A percentile compares a stretch with the other conserved stretches of the same genome.
phyloP scores from a whole-genome alignment of 768 basidiomycete species.

The Antrodiella citrinella region DNA sequence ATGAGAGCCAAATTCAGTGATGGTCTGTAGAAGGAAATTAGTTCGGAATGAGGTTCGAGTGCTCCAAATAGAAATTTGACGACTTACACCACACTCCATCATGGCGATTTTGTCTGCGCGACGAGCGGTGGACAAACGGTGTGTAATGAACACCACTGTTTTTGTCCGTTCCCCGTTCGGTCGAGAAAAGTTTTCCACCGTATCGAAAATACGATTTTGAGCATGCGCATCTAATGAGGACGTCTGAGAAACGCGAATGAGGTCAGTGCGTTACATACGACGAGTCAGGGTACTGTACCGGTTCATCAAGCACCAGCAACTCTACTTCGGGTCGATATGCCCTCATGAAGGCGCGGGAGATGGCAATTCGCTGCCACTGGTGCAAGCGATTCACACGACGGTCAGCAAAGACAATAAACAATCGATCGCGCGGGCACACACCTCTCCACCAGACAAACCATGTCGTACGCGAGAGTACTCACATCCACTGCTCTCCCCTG shows the following conservation, averaged over 20 bases:
- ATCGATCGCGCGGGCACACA: conserved; percentile 24
- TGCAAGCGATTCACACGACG: neutral
- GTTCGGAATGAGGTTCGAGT: conserved; percentile 2
- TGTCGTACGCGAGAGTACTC: conserved; percentile 35
- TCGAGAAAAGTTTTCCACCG: conserved; percentile 58
- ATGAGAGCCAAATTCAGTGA: conserved; percentile 71
- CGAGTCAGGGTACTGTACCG: conserved; percentile 31
- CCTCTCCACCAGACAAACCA: conserved; percentile 81
- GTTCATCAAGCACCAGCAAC: conserved; percentile 79
- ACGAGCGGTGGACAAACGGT: conserved; percentile 72
- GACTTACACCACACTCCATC: conserved; percentile 67
- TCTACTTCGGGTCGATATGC: conserved; percentile 69
- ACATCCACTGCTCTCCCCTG: conserved; percentile 16
- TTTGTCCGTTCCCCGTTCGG: conserved; percentile 46
- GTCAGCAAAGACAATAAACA: neutral
- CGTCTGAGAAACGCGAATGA: conserved; percentile 35
- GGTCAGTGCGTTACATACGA: neutral
- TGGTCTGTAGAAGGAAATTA: conserved; percentile 36
- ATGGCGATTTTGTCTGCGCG: conserved; percentile 82
- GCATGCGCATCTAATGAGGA: conserved; percentile 76
- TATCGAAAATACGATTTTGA: conserved; percentile 72
- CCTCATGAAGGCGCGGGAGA: conserved; percentile 84
- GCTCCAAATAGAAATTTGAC: neutral
- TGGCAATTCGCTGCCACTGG: conserved; percentile 83
- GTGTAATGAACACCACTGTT: conserved; percentile 78